Evolutionary conservation across 257 asterid species (phyloP).

Genomic region (Euphrasia confusa): DNA sequence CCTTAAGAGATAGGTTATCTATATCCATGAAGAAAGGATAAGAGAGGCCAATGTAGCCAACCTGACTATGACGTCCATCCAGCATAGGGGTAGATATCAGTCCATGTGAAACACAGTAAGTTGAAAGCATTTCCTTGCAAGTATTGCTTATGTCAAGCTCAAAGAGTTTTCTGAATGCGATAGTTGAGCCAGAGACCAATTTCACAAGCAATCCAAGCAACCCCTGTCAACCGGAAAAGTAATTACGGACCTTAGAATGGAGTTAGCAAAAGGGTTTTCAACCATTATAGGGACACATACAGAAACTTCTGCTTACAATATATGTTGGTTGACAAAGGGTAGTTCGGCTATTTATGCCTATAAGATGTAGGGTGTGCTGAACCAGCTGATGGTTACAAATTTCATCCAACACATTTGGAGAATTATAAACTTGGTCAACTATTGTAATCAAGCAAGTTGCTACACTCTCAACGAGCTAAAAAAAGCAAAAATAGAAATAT

Average conservation of each 20-base stretch:
- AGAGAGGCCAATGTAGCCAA: conserved; percentile 13
- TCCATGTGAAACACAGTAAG: conserved; percentile 57
- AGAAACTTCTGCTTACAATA: conserved; percentile 50
- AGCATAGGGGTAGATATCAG: conserved; percentile 44
- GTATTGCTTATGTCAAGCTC: conserved; percentile 70
- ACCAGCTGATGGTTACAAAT: conserved; percentile 73
- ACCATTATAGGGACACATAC: conserved; percentile 7
- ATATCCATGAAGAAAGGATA: too few relatives aligned
- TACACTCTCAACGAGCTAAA: conserved; percentile 90
- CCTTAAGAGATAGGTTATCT: too few relatives aligned
- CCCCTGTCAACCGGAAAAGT: conserved; percentile 50
- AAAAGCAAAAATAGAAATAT: conserved; percentile 17
- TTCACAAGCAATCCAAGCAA: conserved; percentile 78
- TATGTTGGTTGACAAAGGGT: conserved; percentile 59
- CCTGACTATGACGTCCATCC: conserved; percentile 77
- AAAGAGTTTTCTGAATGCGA: conserved; percentile 74
- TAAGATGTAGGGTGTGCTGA: conserved; percentile 67
- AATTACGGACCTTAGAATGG: conserved; percentile 21
- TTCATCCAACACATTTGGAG: conserved; percentile 75
- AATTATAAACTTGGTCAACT: conserved; percentile 53
- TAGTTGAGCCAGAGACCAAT: conserved; percentile 71
- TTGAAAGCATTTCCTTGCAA: conserved; percentile 65
- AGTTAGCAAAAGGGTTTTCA: conserved; percentile 6
- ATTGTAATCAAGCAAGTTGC: conserved; percentile 85
- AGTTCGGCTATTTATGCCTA: conserved; percentile 70